Evolutionary conservation across 768 basidiomycete genomes (phyloP).

Genomic region (Xanthoconium purpureum): DNA sequence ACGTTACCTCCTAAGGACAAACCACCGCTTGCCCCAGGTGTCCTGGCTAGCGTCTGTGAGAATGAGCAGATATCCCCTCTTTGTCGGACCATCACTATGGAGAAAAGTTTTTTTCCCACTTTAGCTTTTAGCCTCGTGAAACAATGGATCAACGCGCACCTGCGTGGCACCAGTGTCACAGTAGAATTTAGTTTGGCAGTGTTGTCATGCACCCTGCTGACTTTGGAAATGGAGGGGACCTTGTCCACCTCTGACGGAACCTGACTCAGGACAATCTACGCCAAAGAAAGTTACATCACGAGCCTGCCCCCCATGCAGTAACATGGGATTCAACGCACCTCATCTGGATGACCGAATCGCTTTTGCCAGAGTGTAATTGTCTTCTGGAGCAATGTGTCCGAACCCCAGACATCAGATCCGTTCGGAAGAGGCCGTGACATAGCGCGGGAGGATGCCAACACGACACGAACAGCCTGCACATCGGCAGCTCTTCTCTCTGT

Average conservation of each 20-base stretch:
- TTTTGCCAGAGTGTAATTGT: conserved; percentile 82
- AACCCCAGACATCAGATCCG: conserved; percentile 59
- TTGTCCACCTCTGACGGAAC: conserved; percentile 58
- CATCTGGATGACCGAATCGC: conserved; percentile 69
- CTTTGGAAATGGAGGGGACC: conserved; percentile 9
- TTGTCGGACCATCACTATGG: conserved; percentile 72
- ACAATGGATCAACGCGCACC: conserved; percentile 41
- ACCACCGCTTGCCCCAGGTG: conserved; percentile 81
- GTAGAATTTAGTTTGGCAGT: conserved; percentile 66
- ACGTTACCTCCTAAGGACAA: conserved; percentile 76
- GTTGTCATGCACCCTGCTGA: conserved; percentile 41
- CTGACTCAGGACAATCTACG: conserved; percentile 76
- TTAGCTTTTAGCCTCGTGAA: background rate
- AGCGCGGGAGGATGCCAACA: conserved; percentile 55
- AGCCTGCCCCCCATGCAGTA: background rate
- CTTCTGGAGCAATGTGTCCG: conserved; percentile 61
- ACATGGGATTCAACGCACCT: conserved; percentile 47
- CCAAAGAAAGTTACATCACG: conserved; percentile 13
- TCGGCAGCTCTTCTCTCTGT: conserved; percentile 79
- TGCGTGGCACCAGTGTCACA: conserved; percentile 70
- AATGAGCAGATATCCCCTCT: conserved; percentile 80
- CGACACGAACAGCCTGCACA: conserved; percentile 82
- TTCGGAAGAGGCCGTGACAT: conserved; percentile 44
- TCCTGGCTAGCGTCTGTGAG: conserved; percentile 78
- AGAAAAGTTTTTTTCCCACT: background rate